A percentile compares a stretch with the other conserved stretches of the same genome.
These are phyloP conservation scores for Phytophthora podocarpi DNA, from an alignment of 352 stramenopile genomes.

Conservation along the genomic window DNA sequence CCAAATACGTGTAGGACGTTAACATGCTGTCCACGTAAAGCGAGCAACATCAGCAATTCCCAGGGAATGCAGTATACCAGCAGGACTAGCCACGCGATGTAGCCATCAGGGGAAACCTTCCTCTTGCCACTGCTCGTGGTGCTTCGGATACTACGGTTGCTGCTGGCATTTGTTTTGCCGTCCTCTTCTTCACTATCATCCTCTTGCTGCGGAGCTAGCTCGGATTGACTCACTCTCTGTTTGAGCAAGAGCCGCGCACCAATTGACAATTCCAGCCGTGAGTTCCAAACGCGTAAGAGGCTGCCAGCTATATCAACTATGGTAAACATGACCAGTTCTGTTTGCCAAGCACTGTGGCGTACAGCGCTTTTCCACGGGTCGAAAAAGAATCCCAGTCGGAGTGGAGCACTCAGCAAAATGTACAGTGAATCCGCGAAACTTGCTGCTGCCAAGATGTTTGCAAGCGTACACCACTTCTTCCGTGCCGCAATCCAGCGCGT, in stretches of 20 bases:
- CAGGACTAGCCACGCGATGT: constrained; percentile 16
- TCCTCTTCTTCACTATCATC: neutral
- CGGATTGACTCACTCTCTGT: constrained; percentile 10
- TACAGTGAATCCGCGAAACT: constrained; percentile 48
- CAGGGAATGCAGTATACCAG: constrained; percentile 45
- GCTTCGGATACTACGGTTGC: constrained; percentile 16
- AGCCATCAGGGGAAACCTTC: constrained; percentile 3
- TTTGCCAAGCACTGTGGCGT: constrained; percentile 22
- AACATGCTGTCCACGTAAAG: constrained; percentile 28
- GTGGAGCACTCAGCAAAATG: constrained; percentile 41
- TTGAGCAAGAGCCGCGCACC: constrained; percentile 12
- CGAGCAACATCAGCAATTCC: constrained; percentile 36
- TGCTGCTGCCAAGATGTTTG: constrained; percentile 22
- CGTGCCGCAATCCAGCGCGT: constrained; percentile 11
- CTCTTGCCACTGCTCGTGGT: constrained; percentile 10
- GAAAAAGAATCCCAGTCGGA: constrained; percentile 53
- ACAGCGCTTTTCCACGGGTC: constrained; percentile 33
- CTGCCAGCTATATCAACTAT: constrained; percentile 36
- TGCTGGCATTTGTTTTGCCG: constrained; percentile 1
- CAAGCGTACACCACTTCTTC: constrained; percentile 18
- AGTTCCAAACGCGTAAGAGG: constrained; percentile 31
- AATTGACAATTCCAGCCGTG: constrained; percentile 13
- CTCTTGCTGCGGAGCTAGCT: constrained; percentile 2
- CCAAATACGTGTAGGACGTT: constrained; percentile 58
- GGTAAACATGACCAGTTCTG: constrained; percentile 34